Evolutionary conservation across 2,329 filamentous ascomycete genomes (phyloP).

Genomic region (Zasmidium citrigriseum): DNA sequence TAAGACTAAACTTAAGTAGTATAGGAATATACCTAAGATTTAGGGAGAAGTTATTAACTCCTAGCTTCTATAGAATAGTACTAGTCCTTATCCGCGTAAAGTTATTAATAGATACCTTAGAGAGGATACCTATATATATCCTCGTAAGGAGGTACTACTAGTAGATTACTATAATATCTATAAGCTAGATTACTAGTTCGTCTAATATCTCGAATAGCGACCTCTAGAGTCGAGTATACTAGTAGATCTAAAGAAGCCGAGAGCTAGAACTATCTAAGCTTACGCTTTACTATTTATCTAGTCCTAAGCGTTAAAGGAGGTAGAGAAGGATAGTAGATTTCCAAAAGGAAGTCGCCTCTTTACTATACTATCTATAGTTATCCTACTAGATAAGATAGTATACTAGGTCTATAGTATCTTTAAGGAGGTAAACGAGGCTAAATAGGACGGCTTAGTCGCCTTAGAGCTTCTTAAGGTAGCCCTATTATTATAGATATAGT

Average conservation of each 20-base stretch:
- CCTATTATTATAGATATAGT: neutral
- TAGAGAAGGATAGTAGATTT: neutral
- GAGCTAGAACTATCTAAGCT: neutral
- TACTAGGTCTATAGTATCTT: neutral
- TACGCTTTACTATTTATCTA: neutral
- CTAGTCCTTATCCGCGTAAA: neutral
- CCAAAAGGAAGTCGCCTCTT: neutral
- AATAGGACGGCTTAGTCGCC: neutral
- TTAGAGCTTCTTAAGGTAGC: neutral
- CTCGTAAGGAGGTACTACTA: neutral
- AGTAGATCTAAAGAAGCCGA: neutral
- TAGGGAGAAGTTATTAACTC: neutral
- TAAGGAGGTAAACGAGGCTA: neutral
- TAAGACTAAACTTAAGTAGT: neutral
- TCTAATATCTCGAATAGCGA: neutral
- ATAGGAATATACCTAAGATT: neutral
- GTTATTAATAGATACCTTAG: neutral
- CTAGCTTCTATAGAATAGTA: neutral
- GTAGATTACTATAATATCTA: neutral
- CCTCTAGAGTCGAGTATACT: neutral
- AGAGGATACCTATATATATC: neutral
- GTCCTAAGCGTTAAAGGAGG: neutral
- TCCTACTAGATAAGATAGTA: neutral
- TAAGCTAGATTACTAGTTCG: neutral
- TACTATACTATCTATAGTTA: neutral